These are phyloP conservation scores for Stylonectria norvegica DNA, from an alignment of 2,329 filamentous ascomycete genomes.

Conservation along the genomic window DNA sequence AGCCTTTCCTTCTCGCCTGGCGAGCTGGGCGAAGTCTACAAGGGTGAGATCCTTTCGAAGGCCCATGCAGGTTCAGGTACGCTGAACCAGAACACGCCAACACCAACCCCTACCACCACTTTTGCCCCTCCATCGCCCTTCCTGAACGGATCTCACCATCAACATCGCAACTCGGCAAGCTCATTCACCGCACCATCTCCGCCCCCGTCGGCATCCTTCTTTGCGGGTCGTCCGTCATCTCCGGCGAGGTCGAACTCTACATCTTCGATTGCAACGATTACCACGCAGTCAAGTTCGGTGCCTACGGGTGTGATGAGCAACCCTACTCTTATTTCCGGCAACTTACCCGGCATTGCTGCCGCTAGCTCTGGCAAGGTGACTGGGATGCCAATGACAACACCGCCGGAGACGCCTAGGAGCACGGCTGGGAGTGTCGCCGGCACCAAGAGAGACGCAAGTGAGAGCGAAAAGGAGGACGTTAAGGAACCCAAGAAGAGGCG, in stretches of 20 bases:
- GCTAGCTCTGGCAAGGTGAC: conserved; percentile 62
- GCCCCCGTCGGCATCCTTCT: conserved; percentile 52
- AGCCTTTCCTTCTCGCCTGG: conserved; percentile 78
- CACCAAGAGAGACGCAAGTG: conserved; percentile 55
- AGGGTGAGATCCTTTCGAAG: conserved; percentile 57
- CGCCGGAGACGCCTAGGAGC: conserved; percentile 76
- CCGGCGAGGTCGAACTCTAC: conserved; percentile 83
- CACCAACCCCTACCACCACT: conserved; percentile 65
- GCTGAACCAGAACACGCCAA: conserved; percentile 64
- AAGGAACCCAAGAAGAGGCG: conserved; percentile 64
- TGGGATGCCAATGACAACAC: conserved; percentile 75
- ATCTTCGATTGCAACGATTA: conserved; percentile 73
- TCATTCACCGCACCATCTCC: conserved; percentile 58
- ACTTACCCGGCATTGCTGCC: conserved; percentile 72
- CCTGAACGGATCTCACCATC: conserved; percentile 45
- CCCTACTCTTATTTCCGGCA: conserved; percentile 73
- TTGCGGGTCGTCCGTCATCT: conserved; percentile 66
- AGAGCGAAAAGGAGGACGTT: conserved; percentile 51
- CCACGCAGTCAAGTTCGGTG: conserved; percentile 56
- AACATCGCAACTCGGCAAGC: conserved; percentile 56
- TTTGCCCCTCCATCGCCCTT: conserved; percentile 62
- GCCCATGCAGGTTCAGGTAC: conserved; percentile 45
- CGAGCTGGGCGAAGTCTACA: conserved; percentile 81
- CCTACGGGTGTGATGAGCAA: conserved; percentile 64
- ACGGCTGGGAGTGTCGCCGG: conserved; percentile 35